These are phyloP conservation scores for Blastobotrys chiropterorum DNA, from an alignment of 805 yeast genomes.

Conservation along the genomic window DNA sequence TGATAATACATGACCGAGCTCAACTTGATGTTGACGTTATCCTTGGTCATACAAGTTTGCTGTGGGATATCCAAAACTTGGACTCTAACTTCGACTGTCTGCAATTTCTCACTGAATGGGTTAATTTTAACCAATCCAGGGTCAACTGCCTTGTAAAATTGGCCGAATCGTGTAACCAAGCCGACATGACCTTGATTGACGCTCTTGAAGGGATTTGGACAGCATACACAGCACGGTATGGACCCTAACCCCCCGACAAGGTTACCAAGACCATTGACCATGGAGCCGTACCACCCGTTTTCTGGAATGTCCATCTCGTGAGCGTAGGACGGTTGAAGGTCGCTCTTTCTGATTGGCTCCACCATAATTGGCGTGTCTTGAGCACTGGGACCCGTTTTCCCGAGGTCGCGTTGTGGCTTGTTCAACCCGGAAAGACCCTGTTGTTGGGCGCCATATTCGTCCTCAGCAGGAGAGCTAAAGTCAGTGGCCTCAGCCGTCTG, in stretches of 20 bases:
- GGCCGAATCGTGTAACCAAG: constrained; percentile 59
- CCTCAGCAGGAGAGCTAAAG: constrained; percentile 1
- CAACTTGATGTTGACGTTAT: constrained; percentile 55
- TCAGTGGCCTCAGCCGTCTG: background rate
- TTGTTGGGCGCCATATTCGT: constrained; percentile 5
- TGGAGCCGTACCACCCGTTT: constrained; percentile 33
- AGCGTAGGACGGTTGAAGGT: constrained; percentile 29
- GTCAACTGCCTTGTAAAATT: constrained; percentile 56
- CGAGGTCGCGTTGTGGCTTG: background rate
- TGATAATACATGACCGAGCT: constrained; percentile 65
- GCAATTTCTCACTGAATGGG: constrained; percentile 54
- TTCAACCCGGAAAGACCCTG: background rate
- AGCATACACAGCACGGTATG: constrained; percentile 50
- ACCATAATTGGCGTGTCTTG: constrained; percentile 21
- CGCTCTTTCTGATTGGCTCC: constrained; percentile 23
- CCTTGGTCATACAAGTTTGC: constrained; percentile 66
- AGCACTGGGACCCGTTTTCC: background rate
- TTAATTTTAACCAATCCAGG: constrained; percentile 64
- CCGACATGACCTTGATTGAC: constrained; percentile 68
- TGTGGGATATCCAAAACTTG: constrained; percentile 59
- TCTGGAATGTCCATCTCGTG: constrained; percentile 33
- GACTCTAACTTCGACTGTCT: constrained; percentile 46
- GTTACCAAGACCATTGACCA: constrained; percentile 35
- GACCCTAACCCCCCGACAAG: constrained; percentile 49
- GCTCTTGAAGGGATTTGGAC: constrained; percentile 50